Percentiles rank a stretch among this genome's conserved stretches.
These are phyloP conservation scores for Phymatotrichopsis omnivora DNA, from an alignment of 2,329 filamentous ascomycete genomes.

Conservation along the genomic window DNA sequence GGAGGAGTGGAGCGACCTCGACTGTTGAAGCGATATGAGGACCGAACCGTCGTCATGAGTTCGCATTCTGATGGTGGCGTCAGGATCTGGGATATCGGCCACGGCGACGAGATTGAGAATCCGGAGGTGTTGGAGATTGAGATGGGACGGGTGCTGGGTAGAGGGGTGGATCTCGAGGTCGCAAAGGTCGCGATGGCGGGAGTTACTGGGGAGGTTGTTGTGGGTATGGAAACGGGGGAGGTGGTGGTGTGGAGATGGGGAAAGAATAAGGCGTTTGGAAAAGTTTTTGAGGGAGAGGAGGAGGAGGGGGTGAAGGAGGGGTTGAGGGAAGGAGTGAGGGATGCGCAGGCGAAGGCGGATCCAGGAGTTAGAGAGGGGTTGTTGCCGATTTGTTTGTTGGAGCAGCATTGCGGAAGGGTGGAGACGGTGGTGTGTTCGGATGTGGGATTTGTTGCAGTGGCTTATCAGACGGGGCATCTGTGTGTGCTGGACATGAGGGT, in stretches of 20 bases:
- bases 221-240: conserved; percentile 74
- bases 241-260: conserved; percentile 80
- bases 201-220: conserved; percentile 73
- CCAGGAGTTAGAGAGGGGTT: conserved; percentile 65
- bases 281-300: conserved; percentile 46
- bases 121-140: conserved; percentile 72
- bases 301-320: conserved; percentile 44
- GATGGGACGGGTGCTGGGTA: conserved; percentile 67
- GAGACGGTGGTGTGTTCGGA: conserved; percentile 76
- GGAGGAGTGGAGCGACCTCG: conserved; percentile 66
- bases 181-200: conserved; percentile 69
- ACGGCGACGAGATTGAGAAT: conserved; percentile 90
- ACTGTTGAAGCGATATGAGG: conserved; percentile 65
- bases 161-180: conserved; percentile 67
- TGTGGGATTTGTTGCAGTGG: conserved; percentile 80
- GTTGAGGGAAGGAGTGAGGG: conserved; percentile 18
- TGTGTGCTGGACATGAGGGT: conserved; percentile 71
- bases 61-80: conserved; percentile 86
- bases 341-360: conserved; percentile 29
- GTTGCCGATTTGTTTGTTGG: conserved; percentile 67
- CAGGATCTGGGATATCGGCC: conserved; percentile 85
- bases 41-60: conserved; percentile 73
- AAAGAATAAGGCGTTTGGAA: conserved; percentile 60
- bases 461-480: conserved; percentile 71
- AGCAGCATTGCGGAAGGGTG: conserved; percentile 73